Base-by-base conservation (phyloP, 2,329 filamentous ascomycete genomes). In the Fusarium sp. region DNA sequence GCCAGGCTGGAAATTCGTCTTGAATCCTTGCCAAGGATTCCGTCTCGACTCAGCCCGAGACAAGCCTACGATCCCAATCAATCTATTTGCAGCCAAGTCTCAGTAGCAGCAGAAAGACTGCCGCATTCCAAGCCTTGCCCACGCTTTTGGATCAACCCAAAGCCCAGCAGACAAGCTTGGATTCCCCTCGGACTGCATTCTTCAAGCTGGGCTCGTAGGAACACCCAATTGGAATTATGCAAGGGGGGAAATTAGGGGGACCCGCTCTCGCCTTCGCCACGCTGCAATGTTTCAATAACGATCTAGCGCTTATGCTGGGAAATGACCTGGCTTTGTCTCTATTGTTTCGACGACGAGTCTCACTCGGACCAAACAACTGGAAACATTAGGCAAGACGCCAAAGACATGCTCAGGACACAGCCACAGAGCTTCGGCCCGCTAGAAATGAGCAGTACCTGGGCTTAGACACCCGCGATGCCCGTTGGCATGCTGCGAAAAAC, bases 401-500 rank as follows among this genome's bases (percentile, higher is more conserved):
- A 42, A 7, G 2, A 3, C 23, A 50, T 15, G 32, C 14, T 9
- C 32, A 36, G 17, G 15, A 17, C 15, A 36, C 32, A 42, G 45
- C 26, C 50, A 47, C 43, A 32, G 7, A 49, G 36, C 40, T 15
- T 57, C 36, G 30, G 38, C 24, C 46, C 40, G 30, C 20, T n/a
- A 28, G 17, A 54, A 26, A 21, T 19, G 2, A 66, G 23, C 2
- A 6, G 28, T 26, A 20, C 28, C 14, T 19, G 15, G 40, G 44
- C 28, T 30, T 44, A 47, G 34, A 44, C 20, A 46, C 3, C 8
- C 20, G 20, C 9, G 32, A 49, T 40, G 46, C 11, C 6, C 43
- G 20, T 34, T 51, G 65, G 65, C 34, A 62, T 68, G 56, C 17
- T 51, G 7, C 38, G 17, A n/a, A 11, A 51, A 39, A 15, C 10